Conservation (phyloP, 2,329 filamentous ascomycete genomes). For the Pseudogymnoascus destructans region DNA sequence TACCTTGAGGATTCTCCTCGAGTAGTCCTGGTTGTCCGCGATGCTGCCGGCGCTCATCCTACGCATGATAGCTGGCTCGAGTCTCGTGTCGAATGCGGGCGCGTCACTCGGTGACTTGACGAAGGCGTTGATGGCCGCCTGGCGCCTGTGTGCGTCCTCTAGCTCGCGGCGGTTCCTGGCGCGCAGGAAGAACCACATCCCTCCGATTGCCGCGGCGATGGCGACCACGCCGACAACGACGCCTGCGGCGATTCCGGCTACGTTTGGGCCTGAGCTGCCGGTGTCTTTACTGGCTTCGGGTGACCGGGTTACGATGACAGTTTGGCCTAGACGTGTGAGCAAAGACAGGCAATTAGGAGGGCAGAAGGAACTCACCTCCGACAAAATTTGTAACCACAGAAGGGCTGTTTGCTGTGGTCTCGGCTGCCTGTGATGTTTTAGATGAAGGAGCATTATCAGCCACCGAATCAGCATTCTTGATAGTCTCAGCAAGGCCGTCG, state of each 20-base stretch:
- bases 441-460: not conserved
- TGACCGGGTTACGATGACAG: not conserved
- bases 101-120: slow-evolving; percentile 52
- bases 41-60: slow-evolving; percentile 91
- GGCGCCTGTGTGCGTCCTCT: slow-evolving; percentile 73
- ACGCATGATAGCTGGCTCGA: slow-evolving; percentile 73
- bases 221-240: slow-evolving; percentile 73
- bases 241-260: slow-evolving; percentile 75
- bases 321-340: not conserved
- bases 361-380: not conserved
- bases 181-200: slow-evolving; percentile 59
- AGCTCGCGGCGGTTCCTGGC: slow-evolving; percentile 63
- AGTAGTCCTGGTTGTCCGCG: slow-evolving; percentile 94
- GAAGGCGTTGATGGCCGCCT: slow-evolving; percentile 66
- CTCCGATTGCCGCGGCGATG: slow-evolving; percentile 52
- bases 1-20: slow-evolving; percentile 88
- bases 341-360: not conserved
- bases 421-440: not conserved
- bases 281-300: not conserved
- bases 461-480: not conserved
- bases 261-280: slow-evolving; percentile 40
- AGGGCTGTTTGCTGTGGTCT: not conserved
- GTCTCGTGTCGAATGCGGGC: slow-evolving; percentile 67
- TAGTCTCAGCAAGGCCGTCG: not conserved
- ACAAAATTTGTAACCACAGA: not conserved